Evolutionary conservation across 768 basidiomycete genomes (phyloP).

Genomic region (Tricholoma saponaceum): DNA sequence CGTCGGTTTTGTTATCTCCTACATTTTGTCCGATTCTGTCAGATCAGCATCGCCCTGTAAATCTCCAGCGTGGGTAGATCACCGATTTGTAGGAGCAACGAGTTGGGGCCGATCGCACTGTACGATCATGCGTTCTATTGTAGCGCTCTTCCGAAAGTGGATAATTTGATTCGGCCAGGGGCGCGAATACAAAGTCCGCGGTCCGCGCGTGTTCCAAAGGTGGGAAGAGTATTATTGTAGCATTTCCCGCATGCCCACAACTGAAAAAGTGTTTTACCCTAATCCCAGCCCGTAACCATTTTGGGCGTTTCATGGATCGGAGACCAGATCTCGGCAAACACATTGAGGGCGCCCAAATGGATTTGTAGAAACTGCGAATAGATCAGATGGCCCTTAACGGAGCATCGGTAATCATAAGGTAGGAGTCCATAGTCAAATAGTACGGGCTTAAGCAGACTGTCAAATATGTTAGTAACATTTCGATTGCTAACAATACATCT

Average conservation of each 20-base stretch:
- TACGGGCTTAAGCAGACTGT: too few species aligned
- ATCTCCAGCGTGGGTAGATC: not conserved
- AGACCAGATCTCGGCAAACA: too few species aligned
- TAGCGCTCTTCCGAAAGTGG: not conserved
- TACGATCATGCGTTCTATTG: not conserved
- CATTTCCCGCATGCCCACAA: too few species aligned
- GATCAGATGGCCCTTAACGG: too few species aligned
- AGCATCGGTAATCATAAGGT: too few species aligned
- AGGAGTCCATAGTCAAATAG: too few species aligned
- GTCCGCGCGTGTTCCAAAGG: not conserved
- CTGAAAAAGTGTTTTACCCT: not conserved
- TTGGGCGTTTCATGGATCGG: too few species aligned
- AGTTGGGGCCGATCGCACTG: not conserved
- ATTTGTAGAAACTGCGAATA: too few species aligned
- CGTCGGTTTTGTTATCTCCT: not conserved
- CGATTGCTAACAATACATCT: too few species aligned
- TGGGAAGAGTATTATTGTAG: not conserved
- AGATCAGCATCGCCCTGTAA: slow-evolving; percentile 1
- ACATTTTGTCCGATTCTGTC: not conserved
- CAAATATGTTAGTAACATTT: too few species aligned
- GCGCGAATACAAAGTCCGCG: not conserved
- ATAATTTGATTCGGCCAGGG: not conserved
- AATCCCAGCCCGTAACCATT: too few species aligned
- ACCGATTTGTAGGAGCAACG: not conserved
- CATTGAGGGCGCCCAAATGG: too few species aligned